phyloP scores from a whole-genome alignment of 139 green algal genomes.

The Spirogloea muscicola region DNA sequence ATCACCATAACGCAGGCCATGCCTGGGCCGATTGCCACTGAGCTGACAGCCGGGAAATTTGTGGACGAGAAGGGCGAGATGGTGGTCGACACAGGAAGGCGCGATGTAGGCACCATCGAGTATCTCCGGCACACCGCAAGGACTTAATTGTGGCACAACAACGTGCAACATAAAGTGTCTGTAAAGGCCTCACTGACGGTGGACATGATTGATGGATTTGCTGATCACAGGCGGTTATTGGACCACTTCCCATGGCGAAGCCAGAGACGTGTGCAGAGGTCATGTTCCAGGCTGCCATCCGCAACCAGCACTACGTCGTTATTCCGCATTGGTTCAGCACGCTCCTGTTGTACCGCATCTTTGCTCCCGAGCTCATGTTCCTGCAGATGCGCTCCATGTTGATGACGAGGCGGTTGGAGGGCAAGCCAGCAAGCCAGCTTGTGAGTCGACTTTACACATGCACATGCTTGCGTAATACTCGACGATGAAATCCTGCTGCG shows the following conservation, averaged over 20 bases:
- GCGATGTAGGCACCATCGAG: slow-evolving; percentile 33
- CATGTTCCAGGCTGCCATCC: slow-evolving; percentile 29
- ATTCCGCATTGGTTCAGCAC: slow-evolving; percentile 28
- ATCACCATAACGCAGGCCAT: slow-evolving; percentile 34
- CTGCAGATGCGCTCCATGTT: no score
- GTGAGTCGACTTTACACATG: no score
- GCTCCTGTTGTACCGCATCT: slow-evolving; percentile 38
- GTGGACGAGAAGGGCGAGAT: slow-evolving; percentile 9
- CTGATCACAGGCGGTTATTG: slow-evolving; percentile 35
- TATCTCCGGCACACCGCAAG: no score
- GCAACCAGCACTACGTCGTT: slow-evolving; percentile 23
- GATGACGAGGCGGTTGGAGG: no score
- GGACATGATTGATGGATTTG: no score
- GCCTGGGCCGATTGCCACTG: slow-evolving; percentile 17
- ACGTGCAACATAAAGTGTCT: no score
- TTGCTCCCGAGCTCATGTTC: slow-evolving; percentile 36
- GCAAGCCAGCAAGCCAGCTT: no score
- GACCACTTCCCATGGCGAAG: slow-evolving; percentile 12
- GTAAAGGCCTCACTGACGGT: no score
- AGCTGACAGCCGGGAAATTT: slow-evolving; percentile 48
- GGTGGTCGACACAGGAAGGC: slow-evolving; percentile 12
- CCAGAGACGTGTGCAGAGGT: background rate
- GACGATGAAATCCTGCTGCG: no score
- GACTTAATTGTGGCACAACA: no score
- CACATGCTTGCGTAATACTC: no score